Conservation (phyloP, 2,329 filamentous ascomycete genomes). For the Trichoderma endophyticum region DNA sequence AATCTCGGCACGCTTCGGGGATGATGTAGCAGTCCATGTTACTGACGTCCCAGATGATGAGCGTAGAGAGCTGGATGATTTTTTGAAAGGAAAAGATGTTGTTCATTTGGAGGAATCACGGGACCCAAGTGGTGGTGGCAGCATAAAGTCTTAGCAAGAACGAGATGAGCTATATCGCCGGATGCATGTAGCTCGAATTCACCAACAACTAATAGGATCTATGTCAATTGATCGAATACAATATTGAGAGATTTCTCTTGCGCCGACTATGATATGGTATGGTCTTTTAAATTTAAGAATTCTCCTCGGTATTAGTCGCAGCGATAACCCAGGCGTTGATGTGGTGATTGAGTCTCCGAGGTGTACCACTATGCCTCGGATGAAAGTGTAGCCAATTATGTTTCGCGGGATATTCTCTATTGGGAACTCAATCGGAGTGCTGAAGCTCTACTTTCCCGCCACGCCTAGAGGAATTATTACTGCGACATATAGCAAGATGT, state of each 20-base stretch:
- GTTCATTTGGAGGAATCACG: not conserved
- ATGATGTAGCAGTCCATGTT: not conserved
- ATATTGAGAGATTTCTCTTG: not conserved
- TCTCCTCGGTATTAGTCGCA: not conserved
- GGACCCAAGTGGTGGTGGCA: not conserved
- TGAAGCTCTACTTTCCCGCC: not conserved
- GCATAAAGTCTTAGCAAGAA: not conserved
- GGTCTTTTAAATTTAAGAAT: not conserved
- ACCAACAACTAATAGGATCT: not conserved
- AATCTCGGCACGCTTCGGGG: not conserved
- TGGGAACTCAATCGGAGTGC: not conserved
- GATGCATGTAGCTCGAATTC: not conserved
- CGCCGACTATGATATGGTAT: not conserved
- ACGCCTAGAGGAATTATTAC: not conserved
- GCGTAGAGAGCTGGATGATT: not conserved
- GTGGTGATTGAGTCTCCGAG: not conserved
- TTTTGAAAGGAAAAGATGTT: not conserved
- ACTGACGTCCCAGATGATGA: not conserved
- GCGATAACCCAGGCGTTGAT: not conserved
- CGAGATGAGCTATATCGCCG: not conserved
- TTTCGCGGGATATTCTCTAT: not conserved
- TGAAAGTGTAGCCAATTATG: not conserved
- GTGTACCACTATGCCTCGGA: not conserved
- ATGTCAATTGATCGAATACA: not conserved
- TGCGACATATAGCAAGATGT: too few species aligned